Evolutionary conservation across 1,284 basidiomycete species (phyloP), one percentile per base, ranked within the genome.

Genomic region (Apiotrichum sp.): DNA sequence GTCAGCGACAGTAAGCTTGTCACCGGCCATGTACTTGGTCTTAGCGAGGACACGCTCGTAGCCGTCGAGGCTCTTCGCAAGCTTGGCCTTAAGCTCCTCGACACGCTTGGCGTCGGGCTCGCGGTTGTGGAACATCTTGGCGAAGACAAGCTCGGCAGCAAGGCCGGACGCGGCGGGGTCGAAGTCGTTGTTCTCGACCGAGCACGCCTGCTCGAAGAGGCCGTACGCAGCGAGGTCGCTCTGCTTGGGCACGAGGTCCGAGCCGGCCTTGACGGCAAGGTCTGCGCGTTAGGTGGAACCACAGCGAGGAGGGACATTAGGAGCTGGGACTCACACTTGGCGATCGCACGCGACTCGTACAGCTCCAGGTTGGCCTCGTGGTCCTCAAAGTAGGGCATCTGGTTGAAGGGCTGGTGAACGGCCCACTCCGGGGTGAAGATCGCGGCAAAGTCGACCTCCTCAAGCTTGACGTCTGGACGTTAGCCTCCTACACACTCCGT

Each of bases 331-430:
- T 55, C 57, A 69, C 67, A 81, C 62, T 80, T 80, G 45, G 69
- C 67, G 52, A 84, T 83, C 3, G 83, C 82, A 39, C 83, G 80
- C 39, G 78, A 80, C 66, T 84, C 80, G 60, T 75, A 80, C 16
- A 81, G 13, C 50, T 61, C 57, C n/a, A 65, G 46, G 1, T 57
- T 57, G 16, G 36, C 60, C 39, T 63, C 63, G n/a, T 63, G 62
- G 58, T 72, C 78, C 40, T 58, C 81, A 54, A 87, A 78, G 70
- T 80, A 84, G 2, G 85, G 85, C 58, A 86, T 70, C 68, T 84
- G 82, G 16, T 83, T 84, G 62, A 86, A 87, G 0, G 86, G 85
- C 60, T 86, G 84, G 31, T 77, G 68, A 33, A 66, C 68, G 29
- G 79, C 14, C 74, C 71, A 81, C n/a, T 68, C 77, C 0, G 79